Percentiles rank a stretch among this genome's conserved stretches.
Evolutionary conservation across 73 alveolate species (phyloP).

Genomic region (Chromera velia): DNA sequence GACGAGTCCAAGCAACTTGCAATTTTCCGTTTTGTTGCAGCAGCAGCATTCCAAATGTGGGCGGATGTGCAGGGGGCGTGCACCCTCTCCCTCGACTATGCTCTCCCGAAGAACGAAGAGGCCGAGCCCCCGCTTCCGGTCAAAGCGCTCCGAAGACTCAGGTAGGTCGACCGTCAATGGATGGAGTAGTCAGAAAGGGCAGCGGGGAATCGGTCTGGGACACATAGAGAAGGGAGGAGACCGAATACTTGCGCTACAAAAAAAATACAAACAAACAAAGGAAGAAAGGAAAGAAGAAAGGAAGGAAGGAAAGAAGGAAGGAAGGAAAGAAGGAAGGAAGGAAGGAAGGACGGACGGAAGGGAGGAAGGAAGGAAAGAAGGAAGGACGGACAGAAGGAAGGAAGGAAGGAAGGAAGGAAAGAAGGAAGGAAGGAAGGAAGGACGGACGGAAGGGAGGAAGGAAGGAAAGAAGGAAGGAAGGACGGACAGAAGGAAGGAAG

Average conservation of each 20-base stretch:
- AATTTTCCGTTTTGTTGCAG: conserved; percentile 8
- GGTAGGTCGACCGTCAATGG: no score
- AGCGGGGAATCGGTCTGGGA: no score
- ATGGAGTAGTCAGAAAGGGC: no score
- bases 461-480: background rate
- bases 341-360: background rate
- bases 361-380: background rate
- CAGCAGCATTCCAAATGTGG: conserved; percentile 1
- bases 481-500: background rate
- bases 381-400: background rate
- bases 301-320: background rate
- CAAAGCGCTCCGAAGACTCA: no score
- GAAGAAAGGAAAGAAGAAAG: background rate
- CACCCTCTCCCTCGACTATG: conserved; percentile 24
- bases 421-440: background rate
- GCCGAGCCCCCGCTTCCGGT: conserved; percentile 2
- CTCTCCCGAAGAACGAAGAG: conserved; percentile 18
- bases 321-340: background rate
- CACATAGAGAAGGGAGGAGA: no score
- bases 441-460: background rate
- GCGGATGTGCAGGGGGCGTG: background rate
- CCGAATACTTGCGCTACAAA: no score
- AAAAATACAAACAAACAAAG: no score
- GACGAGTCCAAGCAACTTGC: no score
- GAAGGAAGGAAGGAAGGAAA: background rate